These are phyloP conservation scores for Leptographium flavum DNA, from an alignment of 2,329 filamentous ascomycete genomes.

Conservation along the genomic window DNA sequence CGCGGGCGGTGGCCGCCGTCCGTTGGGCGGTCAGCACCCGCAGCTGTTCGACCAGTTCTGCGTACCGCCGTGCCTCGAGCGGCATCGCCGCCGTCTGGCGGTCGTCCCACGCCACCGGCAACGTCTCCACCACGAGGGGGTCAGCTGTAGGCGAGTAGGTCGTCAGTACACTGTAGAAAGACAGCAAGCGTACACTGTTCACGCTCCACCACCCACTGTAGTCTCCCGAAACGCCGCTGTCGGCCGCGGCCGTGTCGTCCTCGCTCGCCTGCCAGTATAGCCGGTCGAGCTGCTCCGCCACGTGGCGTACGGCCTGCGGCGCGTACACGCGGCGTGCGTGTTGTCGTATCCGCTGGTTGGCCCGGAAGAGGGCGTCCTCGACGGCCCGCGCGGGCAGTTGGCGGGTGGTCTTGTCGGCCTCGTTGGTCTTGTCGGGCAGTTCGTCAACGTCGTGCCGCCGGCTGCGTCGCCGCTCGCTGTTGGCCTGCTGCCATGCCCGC, in stretches of 20 bases:
- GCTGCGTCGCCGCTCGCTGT: slow-evolving; percentile 18
- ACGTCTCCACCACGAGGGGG: slow-evolving; percentile 26
- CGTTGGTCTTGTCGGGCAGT: background rate
- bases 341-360: slow-evolving; percentile 49
- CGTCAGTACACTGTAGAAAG: background rate
- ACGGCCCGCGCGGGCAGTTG: slow-evolving; percentile 33
- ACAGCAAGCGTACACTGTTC: no score
- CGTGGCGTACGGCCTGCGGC: slow-evolving; percentile 53
- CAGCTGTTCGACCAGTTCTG: slow-evolving; percentile 33
- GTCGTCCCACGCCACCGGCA: slow-evolving; percentile 32
- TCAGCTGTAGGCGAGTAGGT: slow-evolving; percentile 19
- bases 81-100: slow-evolving; percentile 25
- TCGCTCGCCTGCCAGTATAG: slow-evolving; percentile 42
- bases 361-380: slow-evolving; percentile 40
- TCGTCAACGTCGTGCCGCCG: background rate
- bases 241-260: slow-evolving; percentile 11
- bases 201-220: slow-evolving; percentile 31
- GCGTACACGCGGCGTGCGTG: slow-evolving; percentile 53
- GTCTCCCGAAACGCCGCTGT: slow-evolving; percentile 20
- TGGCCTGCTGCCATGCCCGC: slow-evolving; percentile 33
- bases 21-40: slow-evolving; percentile 32
- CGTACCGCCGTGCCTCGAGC: slow-evolving; percentile 35
- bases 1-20: slow-evolving; percentile 17
- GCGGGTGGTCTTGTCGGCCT: slow-evolving; percentile 8
- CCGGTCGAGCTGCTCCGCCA: slow-evolving; percentile 58